Base-by-base conservation (phyloP, 352 stramenopile genomes). In the Globisporangium uncinulatum region DNA sequence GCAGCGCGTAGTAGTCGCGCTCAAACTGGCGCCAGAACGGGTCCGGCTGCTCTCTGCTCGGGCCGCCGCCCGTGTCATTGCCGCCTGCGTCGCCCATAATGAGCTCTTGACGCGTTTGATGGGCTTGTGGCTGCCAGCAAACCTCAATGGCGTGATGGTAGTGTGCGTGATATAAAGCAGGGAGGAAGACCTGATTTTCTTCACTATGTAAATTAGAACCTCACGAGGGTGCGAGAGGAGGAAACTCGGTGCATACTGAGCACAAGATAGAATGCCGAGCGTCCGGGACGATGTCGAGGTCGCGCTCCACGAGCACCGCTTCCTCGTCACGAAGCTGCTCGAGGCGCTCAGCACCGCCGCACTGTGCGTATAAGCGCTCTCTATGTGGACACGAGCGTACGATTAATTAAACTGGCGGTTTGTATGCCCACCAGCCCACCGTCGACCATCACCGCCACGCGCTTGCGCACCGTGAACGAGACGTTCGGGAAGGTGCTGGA, bases 1-100 rank as follows among this genome's bases (percentile, higher is more conserved):
- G 69, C 15, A 94, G 69, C 53, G 79, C 79, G 68, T 94, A 96
- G 64, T 94, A 94, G 66, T 94, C 83, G 63, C 75, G 74, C 66
- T 90, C 83, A 44, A 76, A 74, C 60, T 80, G 73, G 17, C 71
- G 78, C 69, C 69, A 86, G 53, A 66, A 73, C 19, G 57, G 54
- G 42, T 63, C 66, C 24, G 24, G 24, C 24, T 29, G 24, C 24
- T 29, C 24, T 1, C 57, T 61, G 42, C 48, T 39, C 13, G 21
- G 17, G 46, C 36, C 55, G 14, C 55, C 29, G 17, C 32, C 56
- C 19, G 21, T 45, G 32, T 34, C 46, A 44, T 15, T 17, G 21
- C 15, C 19, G 29, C 20, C 24, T n/a, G 48, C 50, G 42, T 56
- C 41, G 15, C 57, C 31, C 57, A 17, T n/a, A 13, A 42, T 43